A percentile compares a stretch with the other conserved stretches of the same genome.
These are phyloP conservation scores for Colletotrichum horii DNA, from an alignment of 2,329 filamentous ascomycete genomes.

Conservation along the genomic window DNA sequence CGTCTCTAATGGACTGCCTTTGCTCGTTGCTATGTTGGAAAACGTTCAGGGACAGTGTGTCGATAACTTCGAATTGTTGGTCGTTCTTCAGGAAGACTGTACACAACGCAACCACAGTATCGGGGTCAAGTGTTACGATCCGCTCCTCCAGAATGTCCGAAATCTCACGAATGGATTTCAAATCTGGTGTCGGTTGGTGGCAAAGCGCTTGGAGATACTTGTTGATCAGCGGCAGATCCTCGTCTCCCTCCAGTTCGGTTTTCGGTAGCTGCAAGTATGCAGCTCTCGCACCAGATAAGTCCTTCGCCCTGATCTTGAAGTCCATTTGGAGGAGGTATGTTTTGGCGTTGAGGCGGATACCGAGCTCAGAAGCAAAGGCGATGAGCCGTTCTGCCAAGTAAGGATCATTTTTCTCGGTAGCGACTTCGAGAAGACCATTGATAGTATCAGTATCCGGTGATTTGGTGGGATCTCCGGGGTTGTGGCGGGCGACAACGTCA, in stretches of 20 bases:
- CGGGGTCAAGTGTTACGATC: slow-evolving; percentile 71
- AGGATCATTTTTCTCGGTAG: slow-evolving; percentile 71
- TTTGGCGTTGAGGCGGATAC: slow-evolving; percentile 68
- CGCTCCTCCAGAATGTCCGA: slow-evolving; percentile 76
- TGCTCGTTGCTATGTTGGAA: slow-evolving; percentile 74
- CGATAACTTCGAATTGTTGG: slow-evolving; percentile 79
- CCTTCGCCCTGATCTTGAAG: slow-evolving; percentile 74
- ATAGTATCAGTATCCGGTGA: slow-evolving; percentile 74
- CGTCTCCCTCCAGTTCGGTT: slow-evolving; percentile 53
- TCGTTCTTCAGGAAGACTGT: slow-evolving; percentile 76
- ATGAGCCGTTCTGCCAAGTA: slow-evolving; percentile 78
- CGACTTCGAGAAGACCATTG: slow-evolving; percentile 76
- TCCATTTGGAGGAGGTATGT: slow-evolving; percentile 79
- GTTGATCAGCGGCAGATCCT: slow-evolving; percentile 71
- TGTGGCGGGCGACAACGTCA: slow-evolving; percentile 63
- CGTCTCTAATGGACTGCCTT: slow-evolving; percentile 68
- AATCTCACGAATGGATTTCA: slow-evolving; percentile 75
- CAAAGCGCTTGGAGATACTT: slow-evolving; percentile 74
- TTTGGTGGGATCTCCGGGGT: slow-evolving; percentile 47
- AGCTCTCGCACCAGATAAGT: slow-evolving; percentile 72
- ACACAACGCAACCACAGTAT: slow-evolving; percentile 77
- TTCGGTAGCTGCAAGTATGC: slow-evolving; percentile 68
- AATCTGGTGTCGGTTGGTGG: slow-evolving; percentile 62
- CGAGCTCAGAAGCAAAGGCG: slow-evolving; percentile 67
- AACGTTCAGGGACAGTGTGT: slow-evolving; percentile 79